Base-by-base conservation (phyloP, 1,139 yeast species). In the Eremothecium cymbalariae region DNA sequence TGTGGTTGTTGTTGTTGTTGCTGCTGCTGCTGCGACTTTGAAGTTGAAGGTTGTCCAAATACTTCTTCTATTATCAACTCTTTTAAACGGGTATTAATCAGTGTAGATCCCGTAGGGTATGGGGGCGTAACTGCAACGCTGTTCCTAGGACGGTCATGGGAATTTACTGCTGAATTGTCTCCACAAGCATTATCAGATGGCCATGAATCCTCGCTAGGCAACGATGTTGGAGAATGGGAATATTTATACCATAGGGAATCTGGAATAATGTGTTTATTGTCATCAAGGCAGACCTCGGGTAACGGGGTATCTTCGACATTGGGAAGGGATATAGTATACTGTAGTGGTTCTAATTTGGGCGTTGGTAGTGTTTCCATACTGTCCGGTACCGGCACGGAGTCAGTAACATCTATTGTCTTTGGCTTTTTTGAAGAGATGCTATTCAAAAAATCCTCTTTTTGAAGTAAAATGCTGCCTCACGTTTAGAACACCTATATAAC, bases 401-500 rank as follows among this genome's bases (percentile, higher is more conserved):
- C 13, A 13, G n/a, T n/a, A n/a, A 27, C 9, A 5, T 21, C 24
- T 4, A 5, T 13, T 21, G 6, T 13, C 8, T 27, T 27, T 9
- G 21, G n/a, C 5, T 27, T 18, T 17, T 27, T 27, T 5, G 30
- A 11, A 16, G 23, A 18, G 11, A 27, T 8, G 8, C 21, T 14
- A 18, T 27, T 27, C 14, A 48, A 31, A 27, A 43, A 41, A 15
- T 51, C 55, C 28, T 51, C 54, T 26, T 44, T n/a, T 46, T 14
- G 53, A 46, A 32, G 44, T 43, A 30, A 53, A 53, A 34, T 55
- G 60, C 39, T 86, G 90, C 36, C 97, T 70, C 7, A 88, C 97
- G 55, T 88, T 88, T 37, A 88, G 63, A 1, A 88, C 96, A 7
- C 99, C 98, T 41, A 88, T 82, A 57, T 90, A 93, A 45, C 74